Percentiles rank a stretch among this genome's conserved stretches.
phyloP scores from a whole-genome alignment of 2,329 filamentous ascomycete species.

The Fusarium domesticum region DNA sequence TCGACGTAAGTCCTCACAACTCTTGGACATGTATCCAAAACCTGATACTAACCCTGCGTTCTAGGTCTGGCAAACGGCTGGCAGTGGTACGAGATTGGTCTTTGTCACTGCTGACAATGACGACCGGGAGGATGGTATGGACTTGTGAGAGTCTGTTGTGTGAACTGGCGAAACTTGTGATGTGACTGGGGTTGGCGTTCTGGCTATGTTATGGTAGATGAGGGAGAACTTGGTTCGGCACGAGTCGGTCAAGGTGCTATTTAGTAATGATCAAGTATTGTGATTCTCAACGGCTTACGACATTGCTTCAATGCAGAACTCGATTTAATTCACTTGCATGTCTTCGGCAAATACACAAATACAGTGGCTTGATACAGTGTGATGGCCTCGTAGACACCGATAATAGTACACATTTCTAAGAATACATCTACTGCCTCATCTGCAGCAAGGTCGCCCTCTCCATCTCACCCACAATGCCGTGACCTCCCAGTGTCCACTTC shows the following conservation, averaged over 20 bases:
- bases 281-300: too few relatives aligned
- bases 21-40: background rate
- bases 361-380: slow-evolving; percentile 13
- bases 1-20: slow-evolving; percentile 72
- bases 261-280: slow-evolving; percentile 4
- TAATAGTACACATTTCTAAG: slow-evolving; percentile 30
- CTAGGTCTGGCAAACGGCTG: slow-evolving; percentile 76
- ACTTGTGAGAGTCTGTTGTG: slow-evolving; percentile 27
- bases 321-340: too few relatives aligned
- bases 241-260: slow-evolving; percentile 8
- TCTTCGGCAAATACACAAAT: background rate
- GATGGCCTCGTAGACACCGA: slow-evolving; percentile 18
- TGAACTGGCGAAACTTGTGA: slow-evolving; percentile 19
- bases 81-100: slow-evolving; percentile 66
- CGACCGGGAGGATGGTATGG: slow-evolving; percentile 48
- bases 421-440: slow-evolving; percentile 43
- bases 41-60: slow-evolving; percentile 36
- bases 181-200: slow-evolving; percentile 33
- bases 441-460: slow-evolving; percentile 61
- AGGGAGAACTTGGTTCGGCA: slow-evolving; percentile 12
- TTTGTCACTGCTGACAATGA: slow-evolving; percentile 63
- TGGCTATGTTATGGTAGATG: slow-evolving; percentile 26
- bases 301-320: too few relatives aligned
- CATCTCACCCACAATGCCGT: slow-evolving; percentile 81
- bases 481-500: slow-evolving; percentile 79